Evolutionary conservation across 2,329 filamentous ascomycete species (phyloP).

Genomic region (Anisogramma anomala): DNA sequence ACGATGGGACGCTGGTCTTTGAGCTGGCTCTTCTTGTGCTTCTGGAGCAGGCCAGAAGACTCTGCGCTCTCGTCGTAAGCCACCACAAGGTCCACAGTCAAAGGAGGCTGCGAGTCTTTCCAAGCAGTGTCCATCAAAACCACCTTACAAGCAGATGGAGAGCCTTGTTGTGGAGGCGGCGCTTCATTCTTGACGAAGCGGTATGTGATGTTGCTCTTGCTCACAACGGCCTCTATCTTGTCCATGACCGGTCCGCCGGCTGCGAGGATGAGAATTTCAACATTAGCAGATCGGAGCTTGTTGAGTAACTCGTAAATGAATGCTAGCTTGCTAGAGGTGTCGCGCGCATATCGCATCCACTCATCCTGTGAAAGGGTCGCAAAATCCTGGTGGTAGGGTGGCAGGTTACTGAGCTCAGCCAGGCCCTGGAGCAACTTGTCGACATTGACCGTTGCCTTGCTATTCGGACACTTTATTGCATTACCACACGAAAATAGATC

Average conservation of each 20-base stretch:
- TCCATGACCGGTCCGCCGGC: constrained; percentile 38
- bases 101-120: neutral
- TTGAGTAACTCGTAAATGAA: constrained; percentile 47
- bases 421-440: constrained; percentile 40
- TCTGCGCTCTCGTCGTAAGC: constrained; percentile 42
- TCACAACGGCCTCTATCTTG: constrained; percentile 39
- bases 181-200: constrained; percentile 17
- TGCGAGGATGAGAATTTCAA: constrained; percentile 42
- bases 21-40: constrained; percentile 12
- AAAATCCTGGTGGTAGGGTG: constrained; percentile 38
- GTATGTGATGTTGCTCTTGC: constrained; percentile 26
- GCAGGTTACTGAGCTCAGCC: constrained; percentile 45
- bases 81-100: constrained; percentile 32
- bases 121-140: constrained; percentile 7
- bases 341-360: constrained; percentile 40
- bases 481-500: constrained; percentile 30
- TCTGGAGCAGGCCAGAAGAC: constrained; percentile 24
- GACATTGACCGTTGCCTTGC: constrained; percentile 32
- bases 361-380: constrained; percentile 29
- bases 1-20: constrained; percentile 28
- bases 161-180: constrained; percentile 11
- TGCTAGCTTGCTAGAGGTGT: constrained; percentile 48
- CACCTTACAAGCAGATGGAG: constrained; percentile 10
- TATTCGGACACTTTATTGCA: constrained; percentile 26
- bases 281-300: constrained; percentile 29